Base-by-base conservation (phyloP, 495 filamentous ascomycete species). In the Podospora fimiseda region DNA sequence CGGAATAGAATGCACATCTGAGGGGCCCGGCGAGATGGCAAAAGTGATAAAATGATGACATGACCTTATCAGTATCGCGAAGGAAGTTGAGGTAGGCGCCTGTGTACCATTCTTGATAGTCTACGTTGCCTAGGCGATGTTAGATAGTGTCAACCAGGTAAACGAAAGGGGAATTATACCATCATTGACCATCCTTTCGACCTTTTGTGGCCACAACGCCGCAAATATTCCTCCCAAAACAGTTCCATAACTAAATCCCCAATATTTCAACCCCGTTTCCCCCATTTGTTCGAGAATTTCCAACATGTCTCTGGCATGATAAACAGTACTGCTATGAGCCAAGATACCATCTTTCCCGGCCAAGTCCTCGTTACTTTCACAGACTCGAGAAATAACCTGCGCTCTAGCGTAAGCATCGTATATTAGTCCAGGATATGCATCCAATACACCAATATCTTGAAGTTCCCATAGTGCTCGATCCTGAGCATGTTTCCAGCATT, bases 201-300 rank as follows among this genome's bases (percentile, higher is more conserved):
- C 66, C 37, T 67, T 67, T 6, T 71, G 62, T 1, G 77, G 76
- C 51, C 72, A 78, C 66, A 82, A 66, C 11, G 69, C 62, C 7
- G 75, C 75, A 50, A 78, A 76, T 0, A 77, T 79, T 9, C 64
- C 68, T 9, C 80, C 80, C 14, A 83, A 59, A 9, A 75, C 64
- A 20, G 75, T 78, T 15, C 78, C 78, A 50, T 80, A 80, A 37
- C 72, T 74, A 24, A 79, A 79, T 8, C 77, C 77, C 77, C 77
- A 80, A 55, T 79, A 80, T 48, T 68, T 74, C 2, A 80, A 53
- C 52, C 72, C 74, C 19, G 64, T 57, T 44, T 72, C 54, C 7
- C 64, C 68, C 23, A 63, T 56, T 45, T 68, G 64, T 24, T 68
- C 58, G 21, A 67, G 48, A 33, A 73, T 71, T 36, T 70, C 67